Evolutionary conservation across 2,329 filamentous ascomycete species (phyloP), one percentile per base, ranked within the genome.

Genomic region (Aspergillus jensenii): DNA sequence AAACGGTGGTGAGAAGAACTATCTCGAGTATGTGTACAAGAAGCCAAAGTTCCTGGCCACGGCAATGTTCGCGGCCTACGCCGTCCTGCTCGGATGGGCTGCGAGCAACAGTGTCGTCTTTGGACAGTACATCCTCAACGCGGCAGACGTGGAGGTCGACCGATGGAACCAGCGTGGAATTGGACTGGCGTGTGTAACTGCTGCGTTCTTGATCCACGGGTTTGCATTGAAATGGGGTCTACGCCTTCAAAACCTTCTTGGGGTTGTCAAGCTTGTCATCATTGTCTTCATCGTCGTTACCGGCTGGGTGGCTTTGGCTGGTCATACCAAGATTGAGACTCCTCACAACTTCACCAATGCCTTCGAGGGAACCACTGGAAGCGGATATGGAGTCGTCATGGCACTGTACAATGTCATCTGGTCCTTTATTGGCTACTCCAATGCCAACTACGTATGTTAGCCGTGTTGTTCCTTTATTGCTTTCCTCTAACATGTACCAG

Each of bases 391-490:
- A 25, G 72, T 86, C n/a, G 82, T 84, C 2, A 86, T 80, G 57
- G 84, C 85, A 0, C 67, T 88, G 39, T 83, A 86, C 59, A 86
- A 82, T 57, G 84, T 88, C 55, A 81, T 84, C 31, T 87, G 85
- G 68, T 83, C 84, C 0, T 88, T 86, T 53, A 75, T 79, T 4
- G 85, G 85, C 2, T 88, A 82, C 62, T 78, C 80, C 6, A 88
- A 87, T 66, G 83, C 84, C 1, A 87, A 87, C 73, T 87, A 87
- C 69, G 79, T 82, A 60, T 70, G 79, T 39, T 43, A n/a, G 2
- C 7, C 17, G 12, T 14, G 4, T 12, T 41, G n/a, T 15, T 46
- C 15, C 3, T 8, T 17, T 11, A n/a, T 15, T 39, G 25, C 15
- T 11, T 12, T 3, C 27, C 9, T 69, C 60, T 73, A 60, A 67